Conservation (phyloP, 78 protist genomes). For the Planoprotostelium fungivorum region DNA sequence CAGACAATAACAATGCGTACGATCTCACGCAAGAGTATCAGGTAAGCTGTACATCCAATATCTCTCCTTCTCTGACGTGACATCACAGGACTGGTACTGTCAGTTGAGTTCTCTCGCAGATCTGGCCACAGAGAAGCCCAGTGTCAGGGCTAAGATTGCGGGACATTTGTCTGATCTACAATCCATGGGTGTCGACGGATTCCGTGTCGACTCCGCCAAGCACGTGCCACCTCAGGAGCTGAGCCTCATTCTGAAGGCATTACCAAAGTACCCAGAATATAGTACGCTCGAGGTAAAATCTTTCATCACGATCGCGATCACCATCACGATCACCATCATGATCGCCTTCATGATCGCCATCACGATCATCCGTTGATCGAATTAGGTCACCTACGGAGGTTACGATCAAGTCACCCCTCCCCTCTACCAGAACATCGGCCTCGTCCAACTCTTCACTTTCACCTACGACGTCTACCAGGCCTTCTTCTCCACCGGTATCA, state of each 20-base stretch:
- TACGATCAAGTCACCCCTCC: background rate
- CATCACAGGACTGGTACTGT: background rate
- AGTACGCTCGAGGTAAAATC: background rate
- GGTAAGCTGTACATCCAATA: background rate
- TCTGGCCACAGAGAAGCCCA: background rate
- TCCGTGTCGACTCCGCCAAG: background rate
- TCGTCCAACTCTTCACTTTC: background rate
- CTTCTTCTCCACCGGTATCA: background rate
- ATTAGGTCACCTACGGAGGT: too few relatives aligned
- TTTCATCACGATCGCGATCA: too few relatives aligned
- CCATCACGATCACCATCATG: background rate
- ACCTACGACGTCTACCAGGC: background rate
- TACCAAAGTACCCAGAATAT: background rate
- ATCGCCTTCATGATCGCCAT: background rate
- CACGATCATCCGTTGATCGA: too few relatives aligned
- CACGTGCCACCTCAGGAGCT: background rate
- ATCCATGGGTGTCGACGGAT: background rate
- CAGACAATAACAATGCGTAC: background rate
- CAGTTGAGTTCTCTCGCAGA: background rate
- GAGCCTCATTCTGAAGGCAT: background rate
- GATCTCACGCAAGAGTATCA: too few relatives aligned
- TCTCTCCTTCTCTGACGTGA: background rate
- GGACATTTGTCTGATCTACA: background rate
- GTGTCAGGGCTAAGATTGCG: background rate
- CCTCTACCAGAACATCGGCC: background rate